These are phyloP conservation scores for Syzygium malaccense DNA, from an alignment of 441 rosid genomes.

Conservation along the genomic window DNA sequence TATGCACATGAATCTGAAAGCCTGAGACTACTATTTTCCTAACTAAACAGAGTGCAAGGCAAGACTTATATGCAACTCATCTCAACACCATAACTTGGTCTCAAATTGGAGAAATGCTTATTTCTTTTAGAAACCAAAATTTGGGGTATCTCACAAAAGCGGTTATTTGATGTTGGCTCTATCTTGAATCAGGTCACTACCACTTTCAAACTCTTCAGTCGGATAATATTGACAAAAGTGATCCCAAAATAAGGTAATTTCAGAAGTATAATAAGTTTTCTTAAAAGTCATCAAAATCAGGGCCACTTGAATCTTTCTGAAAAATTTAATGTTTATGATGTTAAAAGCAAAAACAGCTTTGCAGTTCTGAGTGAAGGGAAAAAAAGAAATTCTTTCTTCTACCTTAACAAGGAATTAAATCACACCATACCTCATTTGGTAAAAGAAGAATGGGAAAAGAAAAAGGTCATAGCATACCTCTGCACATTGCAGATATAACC, in stretches of 20 bases:
- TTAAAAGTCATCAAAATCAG: background rate
- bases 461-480: conserved; percentile 49
- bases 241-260: background rate
- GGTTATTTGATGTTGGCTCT: background rate
- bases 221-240: background rate
- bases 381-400: background rate
- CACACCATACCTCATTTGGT: background rate
- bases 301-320: background rate
- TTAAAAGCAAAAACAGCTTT: background rate
- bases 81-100: background rate
- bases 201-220: background rate
- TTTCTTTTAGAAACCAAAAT: background rate
- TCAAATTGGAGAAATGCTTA: background rate
- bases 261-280: background rate
- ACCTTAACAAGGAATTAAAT: background rate
- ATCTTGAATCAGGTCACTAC: background rate
- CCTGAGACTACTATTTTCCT: background rate
- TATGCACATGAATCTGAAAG: background rate
- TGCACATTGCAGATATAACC: conserved; percentile 88
- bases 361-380: background rate
- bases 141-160: background rate
- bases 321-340: background rate
- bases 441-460: conserved; percentile 3
- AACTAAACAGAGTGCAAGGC: background rate
- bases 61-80: background rate